Evolutionary conservation across 1,284 basidiomycete species (phyloP), one percentile per base, ranked within the genome.

Genomic region (Golubevia sp.): DNA sequence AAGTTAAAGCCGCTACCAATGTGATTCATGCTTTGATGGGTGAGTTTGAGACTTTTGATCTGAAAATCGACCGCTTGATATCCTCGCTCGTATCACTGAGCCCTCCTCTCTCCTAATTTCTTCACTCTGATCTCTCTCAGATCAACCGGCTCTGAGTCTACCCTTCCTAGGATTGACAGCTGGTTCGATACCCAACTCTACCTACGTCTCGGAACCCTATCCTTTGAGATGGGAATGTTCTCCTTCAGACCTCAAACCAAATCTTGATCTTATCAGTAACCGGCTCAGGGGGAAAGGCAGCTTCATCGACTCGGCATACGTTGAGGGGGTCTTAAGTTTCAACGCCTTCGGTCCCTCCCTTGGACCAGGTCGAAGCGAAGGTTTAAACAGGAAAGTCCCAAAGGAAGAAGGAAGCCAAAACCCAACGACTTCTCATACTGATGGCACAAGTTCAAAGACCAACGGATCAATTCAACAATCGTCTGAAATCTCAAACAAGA

Each of bases 311-410:
- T 62, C 80, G 30, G 69, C 66, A 49, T 83, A 83, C 62, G 68
- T 82, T 23, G 78, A 83, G 57, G 76, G 78, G 8, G 80, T 83
- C 11, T 68, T 83, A 8, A 74, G 79, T 15, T 78, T 80, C 70
- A 83, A 83, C 60, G 80, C 80, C 7, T 83, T 83, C 55, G 80
- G 80, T 0, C 80, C 80, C 2, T 75, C 70, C 6, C 66, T 71
- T 34, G 70, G 64, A 38, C 77, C 76, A 0, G 73, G 65, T 54
- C 21, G 57, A 55, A 30, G 21, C 49, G n/a, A 52, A 54, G 48
- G 67, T 63, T 49, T 56, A 34, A 26, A 56, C 6, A 56, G 11
- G 11, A 34, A 34, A 34, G n/a, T 38, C 6, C 63, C 64, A 8
- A 68, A 72, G 53, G 15, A n/a, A 13, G 24, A 55, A 25, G 20